These are phyloP conservation scores for Berkeleyomyces rouxiae DNA, from an alignment of 2,329 filamentous ascomycete species.

Conservation along the genomic window DNA sequence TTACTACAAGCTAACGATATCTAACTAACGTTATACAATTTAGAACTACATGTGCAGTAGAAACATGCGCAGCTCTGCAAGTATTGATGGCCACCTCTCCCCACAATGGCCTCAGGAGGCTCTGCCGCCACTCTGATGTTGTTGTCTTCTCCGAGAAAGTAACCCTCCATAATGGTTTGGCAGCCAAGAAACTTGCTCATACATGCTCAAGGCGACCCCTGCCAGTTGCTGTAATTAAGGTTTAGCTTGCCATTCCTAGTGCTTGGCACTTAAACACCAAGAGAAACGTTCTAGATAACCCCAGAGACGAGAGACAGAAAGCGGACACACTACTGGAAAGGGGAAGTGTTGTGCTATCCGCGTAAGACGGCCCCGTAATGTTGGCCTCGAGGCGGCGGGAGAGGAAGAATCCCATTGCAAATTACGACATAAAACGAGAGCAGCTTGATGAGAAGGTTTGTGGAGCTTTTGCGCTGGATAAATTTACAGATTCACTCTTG, in stretches of 20 bases:
- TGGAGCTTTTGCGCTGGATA: constrained; percentile 1
- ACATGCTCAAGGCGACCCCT: constrained; percentile 4
- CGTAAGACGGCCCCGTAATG: not conserved
- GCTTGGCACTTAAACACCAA: not conserved
- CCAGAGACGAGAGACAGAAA: not conserved
- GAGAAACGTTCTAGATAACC: not conserved
- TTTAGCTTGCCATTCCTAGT: not conserved
- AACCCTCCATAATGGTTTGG: not conserved
- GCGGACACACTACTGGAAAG: not conserved
- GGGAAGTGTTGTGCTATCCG: not conserved
- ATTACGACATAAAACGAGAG: not conserved
- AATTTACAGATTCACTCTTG: not conserved
- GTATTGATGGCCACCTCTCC: too few relatives aligned
- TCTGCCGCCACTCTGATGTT: not conserved
- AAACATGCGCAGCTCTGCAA: too few relatives aligned
- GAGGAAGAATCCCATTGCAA: not conserved
- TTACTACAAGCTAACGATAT: too few relatives aligned
- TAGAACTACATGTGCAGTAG: too few relatives aligned
- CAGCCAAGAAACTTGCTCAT: constrained; percentile 7
- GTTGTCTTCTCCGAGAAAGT: not conserved
- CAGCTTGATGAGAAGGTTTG: constrained; percentile 1
- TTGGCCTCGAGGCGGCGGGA: not conserved
- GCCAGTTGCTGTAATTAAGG: not conserved
- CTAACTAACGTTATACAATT: too few relatives aligned
- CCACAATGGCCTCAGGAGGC: not conserved